Conservation (phyloP, 768 basidiomycete genomes). For the Rhizopogon sp. region DNA sequence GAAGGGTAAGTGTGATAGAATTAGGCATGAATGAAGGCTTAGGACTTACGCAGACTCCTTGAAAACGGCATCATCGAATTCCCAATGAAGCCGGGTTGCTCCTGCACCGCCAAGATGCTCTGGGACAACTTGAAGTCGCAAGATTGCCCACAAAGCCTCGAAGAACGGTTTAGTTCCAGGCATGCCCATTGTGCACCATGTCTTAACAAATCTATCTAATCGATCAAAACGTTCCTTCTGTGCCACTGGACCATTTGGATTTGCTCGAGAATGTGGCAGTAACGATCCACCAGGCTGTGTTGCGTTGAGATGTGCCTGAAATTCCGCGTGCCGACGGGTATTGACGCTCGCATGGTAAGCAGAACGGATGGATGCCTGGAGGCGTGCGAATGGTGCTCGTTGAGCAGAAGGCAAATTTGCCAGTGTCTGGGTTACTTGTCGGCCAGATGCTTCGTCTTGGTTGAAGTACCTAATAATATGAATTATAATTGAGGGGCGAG, state of each 20-base stretch:
- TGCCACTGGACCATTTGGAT: conserved; percentile 60
- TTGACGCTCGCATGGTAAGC: conserved; percentile 81
- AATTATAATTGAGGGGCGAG: conserved; percentile 8
- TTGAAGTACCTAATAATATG: conserved; percentile 63
- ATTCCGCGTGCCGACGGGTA: conserved; percentile 73
- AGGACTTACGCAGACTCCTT: conserved; percentile 84
- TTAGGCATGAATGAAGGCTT: conserved; percentile 8
- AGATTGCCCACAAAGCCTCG: conserved; percentile 62
- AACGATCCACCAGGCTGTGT: conserved; percentile 79
- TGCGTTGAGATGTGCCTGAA: conserved; percentile 76
- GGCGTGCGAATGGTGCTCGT: conserved; percentile 78
- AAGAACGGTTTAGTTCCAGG: conserved; percentile 86
- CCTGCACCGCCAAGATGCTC: conserved; percentile 81
- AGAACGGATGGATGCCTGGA: conserved; percentile 84
- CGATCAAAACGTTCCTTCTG: conserved; percentile 74
- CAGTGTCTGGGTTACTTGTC: conserved; percentile 77
- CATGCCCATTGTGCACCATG: conserved; percentile 84
- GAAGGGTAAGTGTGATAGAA: conserved; percentile 10
- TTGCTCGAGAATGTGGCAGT: conserved; percentile 64
- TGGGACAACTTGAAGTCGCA: conserved; percentile 79
- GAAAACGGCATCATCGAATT: conserved; percentile 91
- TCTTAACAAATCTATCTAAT: conserved; percentile 67
- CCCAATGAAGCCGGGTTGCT: conserved; percentile 71
- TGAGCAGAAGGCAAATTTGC: conserved; percentile 78
- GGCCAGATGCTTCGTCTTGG: conserved; percentile 75